These are phyloP conservation scores for Cystobasidium tubakii DNA, from an alignment of 768 basidiomycete species.

Conservation along the genomic window DNA sequence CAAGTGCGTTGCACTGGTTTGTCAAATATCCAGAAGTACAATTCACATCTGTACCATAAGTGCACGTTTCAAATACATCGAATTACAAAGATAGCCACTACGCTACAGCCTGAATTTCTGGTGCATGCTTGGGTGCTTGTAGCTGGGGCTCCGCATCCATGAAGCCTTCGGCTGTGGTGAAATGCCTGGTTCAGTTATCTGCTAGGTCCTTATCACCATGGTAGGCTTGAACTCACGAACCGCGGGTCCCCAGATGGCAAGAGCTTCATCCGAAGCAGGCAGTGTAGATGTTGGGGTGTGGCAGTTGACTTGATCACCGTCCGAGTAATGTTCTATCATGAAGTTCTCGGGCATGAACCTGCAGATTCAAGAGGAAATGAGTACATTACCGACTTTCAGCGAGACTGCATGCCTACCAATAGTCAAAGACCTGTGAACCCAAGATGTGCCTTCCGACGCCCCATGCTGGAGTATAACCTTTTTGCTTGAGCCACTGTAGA, in stretches of 20 bases:
- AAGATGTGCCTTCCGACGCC: slow-evolving; percentile 31
- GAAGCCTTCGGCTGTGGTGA: slow-evolving; percentile 15
- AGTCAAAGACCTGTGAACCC: slow-evolving; percentile 34
- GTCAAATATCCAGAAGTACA: too few relatives aligned
- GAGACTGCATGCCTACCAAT: slow-evolving; percentile 41
- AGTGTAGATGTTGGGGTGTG: neutral
- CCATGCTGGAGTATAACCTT: slow-evolving; percentile 33
- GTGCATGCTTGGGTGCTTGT: neutral
- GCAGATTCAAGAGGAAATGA: too few relatives aligned
- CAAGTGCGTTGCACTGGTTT: too few relatives aligned
- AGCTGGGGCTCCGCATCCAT: slow-evolving; percentile 4
- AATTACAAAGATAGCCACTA: neutral
- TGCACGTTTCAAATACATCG: too few relatives aligned
- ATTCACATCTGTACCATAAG: too few relatives aligned
- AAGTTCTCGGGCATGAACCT: slow-evolving; percentile 19
- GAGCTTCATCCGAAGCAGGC: slow-evolving; percentile 12
- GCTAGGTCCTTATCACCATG: neutral
- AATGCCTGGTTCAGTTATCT: neutral
- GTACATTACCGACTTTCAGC: too few relatives aligned
- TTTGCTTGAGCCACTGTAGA: slow-evolving; percentile 30
- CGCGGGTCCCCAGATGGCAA: slow-evolving; percentile 16
- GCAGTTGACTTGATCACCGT: slow-evolving; percentile 24
- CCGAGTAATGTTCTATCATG: slow-evolving; percentile 23
- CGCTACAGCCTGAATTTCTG: neutral
- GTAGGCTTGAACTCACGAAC: neutral